Evolutionary conservation across 2,329 filamentous ascomycete species (phyloP).

Genomic region (Sordariomycetes sp.): DNA sequence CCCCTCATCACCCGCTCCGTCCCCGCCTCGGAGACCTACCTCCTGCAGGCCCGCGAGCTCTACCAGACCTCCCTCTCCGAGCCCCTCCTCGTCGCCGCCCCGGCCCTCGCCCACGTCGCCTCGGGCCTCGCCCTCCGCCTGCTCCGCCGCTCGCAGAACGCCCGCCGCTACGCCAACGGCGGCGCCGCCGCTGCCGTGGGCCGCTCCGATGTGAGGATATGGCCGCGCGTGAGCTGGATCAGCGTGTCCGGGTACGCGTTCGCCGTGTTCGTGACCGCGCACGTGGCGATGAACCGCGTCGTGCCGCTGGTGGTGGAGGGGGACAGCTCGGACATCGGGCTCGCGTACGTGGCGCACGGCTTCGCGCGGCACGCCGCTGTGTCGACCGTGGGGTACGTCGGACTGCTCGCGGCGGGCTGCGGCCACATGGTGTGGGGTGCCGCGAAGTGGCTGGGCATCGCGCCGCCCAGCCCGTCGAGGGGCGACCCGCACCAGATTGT

Average conservation of each 20-base stretch:
- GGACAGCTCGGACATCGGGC: slow-evolving; percentile 73
- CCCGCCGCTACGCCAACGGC: slow-evolving; percentile 64
- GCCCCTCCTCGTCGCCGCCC: slow-evolving; percentile 66
- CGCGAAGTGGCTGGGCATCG: slow-evolving; percentile 65
- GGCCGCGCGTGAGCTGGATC: slow-evolving; percentile 63
- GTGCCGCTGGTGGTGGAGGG: slow-evolving; percentile 70
- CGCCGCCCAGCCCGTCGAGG: not conserved
- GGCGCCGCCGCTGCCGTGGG: slow-evolving; percentile 26
- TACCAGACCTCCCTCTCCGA: slow-evolving; percentile 81
- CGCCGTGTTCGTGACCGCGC: slow-evolving; percentile 53
- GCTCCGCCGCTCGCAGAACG: slow-evolving; percentile 60
- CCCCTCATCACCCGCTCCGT: slow-evolving; percentile 66
- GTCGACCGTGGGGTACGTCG: slow-evolving; percentile 58
- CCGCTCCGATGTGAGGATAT: slow-evolving; percentile 28
- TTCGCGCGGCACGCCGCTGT: slow-evolving; percentile 61
- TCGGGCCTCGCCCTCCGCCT: slow-evolving; percentile 71
- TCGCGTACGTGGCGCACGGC: slow-evolving; percentile 77
- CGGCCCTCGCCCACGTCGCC: slow-evolving; percentile 63
- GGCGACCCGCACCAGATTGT: not conserved
- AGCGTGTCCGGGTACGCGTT: slow-evolving; percentile 64
- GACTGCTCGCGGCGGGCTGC: slow-evolving; percentile 55
- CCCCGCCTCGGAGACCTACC: slow-evolving; percentile 67
- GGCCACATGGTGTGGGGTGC: slow-evolving; percentile 79
- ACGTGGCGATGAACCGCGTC: slow-evolving; percentile 65
- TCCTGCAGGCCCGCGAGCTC: slow-evolving; percentile 82